Base-by-base conservation (phyloP, 805 yeast genomes). In the Kluyveromyces siamensis region DNA sequence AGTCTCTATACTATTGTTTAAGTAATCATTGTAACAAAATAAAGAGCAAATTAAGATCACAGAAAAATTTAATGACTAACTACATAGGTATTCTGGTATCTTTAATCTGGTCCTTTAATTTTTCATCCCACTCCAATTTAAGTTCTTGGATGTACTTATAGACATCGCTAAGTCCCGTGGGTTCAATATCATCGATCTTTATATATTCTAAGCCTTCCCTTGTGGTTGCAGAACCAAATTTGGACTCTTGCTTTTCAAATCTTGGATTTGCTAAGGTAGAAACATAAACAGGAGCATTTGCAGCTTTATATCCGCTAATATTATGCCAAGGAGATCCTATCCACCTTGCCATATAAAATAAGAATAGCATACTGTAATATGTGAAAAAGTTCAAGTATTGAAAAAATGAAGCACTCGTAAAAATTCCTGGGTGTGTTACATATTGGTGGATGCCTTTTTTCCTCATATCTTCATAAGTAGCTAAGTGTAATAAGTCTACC, bases 361-460 rank as follows among this genome's bases (percentile, higher is more conserved):
- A 71, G 42, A 82, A 53, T 50, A 88, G 60, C 98, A 93, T 93
- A 11, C 95, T 95, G 55, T 84, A 80, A 61, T 80, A 87, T 1
- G 96, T 83, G 64, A 90, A 72, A 5, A 84, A 67, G 61, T 88
- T 89, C 62, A 93, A 74, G 57, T 76, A 86, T 56, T 81, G 78
- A 65, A 77, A 81, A 57, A 87, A 88, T 3, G 95, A 84, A 52
- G 83, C 83, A 47, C 95, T 84, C 19, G 84, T 83, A 66, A 93
- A 89, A 27, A 93, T 87, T 16, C 99, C 99, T 0, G 99, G 99
- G 51, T 93, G 96, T 6, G 86, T 81, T 35, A 91, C 69, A 67
- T 86, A 89, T 60, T 85, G 89, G 44, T 70, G 72, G 44, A 91
- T 77, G 1, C 82, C 84, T 46, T 74, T 61, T 11, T 74, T 57